Conservation (phyloP, 805 yeast species). For the Saturnispora gosingensis region DNA sequence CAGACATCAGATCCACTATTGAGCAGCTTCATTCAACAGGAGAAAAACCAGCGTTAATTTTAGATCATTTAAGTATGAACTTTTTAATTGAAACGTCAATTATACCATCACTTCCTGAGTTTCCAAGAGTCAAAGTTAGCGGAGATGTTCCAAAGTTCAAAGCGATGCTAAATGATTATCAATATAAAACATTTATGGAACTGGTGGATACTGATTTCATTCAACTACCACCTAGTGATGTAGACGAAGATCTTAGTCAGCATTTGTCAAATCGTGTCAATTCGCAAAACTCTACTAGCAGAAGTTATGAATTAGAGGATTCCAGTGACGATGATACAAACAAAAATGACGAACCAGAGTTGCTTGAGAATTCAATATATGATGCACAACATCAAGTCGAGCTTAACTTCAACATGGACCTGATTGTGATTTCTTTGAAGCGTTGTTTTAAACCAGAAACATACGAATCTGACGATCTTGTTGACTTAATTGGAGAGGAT, state of each 20-base stretch:
- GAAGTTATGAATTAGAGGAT: background rate
- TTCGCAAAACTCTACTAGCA: background rate
- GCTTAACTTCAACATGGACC: constrained; percentile 58
- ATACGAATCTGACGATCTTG: constrained; percentile 55
- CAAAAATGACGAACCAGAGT: background rate
- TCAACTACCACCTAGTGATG: constrained; percentile 45
- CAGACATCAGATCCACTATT: constrained; percentile 69
- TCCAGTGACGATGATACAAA: background rate
- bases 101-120: constrained; percentile 64
- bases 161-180: constrained; percentile 75
- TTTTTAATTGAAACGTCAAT: constrained; percentile 76
- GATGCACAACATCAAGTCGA: constrained; percentile 58
- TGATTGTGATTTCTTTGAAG: constrained; percentile 50
- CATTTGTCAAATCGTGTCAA: background rate
- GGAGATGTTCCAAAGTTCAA: constrained; percentile 69
- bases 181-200: constrained; percentile 81
- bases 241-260: background rate
- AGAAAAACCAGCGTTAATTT: constrained; percentile 46
- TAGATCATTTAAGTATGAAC: constrained; percentile 69
- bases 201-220: constrained; percentile 56
- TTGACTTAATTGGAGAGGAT: constrained; percentile 62
- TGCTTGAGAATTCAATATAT: background rate
- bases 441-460: constrained; percentile 59
- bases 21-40: constrained; percentile 49
- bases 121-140: constrained; percentile 64